Percentiles rank a stretch among this genome's conserved stretches.
phyloP scores from a whole-genome alignment of 164 flowering plant species.

The Magnolia kwangsiensis region DNA sequence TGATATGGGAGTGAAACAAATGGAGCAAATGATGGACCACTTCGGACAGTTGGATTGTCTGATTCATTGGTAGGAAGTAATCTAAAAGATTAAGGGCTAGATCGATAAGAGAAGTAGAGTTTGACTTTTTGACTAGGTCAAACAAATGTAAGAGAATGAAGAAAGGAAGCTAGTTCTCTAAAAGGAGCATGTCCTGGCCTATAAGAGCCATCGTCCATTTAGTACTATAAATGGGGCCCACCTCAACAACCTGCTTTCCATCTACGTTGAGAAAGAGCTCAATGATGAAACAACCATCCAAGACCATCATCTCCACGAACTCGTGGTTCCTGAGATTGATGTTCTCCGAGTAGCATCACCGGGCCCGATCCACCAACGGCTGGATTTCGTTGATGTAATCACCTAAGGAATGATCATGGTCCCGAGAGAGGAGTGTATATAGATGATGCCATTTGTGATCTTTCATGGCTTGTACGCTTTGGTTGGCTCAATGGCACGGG shows the following conservation, averaged over 20 bases:
- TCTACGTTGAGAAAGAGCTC: background rate
- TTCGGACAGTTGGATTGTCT: background rate
- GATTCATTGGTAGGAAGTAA: too few relatives aligned
- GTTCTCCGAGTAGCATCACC: background rate
- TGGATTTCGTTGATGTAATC: background rate
- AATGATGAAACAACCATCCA: slow-evolving; percentile 10
- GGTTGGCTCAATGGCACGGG: too few relatives aligned
- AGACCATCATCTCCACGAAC: slow-evolving; percentile 7
- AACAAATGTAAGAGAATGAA: background rate
- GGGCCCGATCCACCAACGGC: background rate
- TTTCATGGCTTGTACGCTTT: too few relatives aligned
- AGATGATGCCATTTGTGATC: slow-evolving; percentile 4
- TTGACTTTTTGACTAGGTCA: background rate
- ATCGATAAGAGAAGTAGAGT: too few relatives aligned
- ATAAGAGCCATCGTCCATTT: background rate
- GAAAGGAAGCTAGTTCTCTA: slow-evolving; percentile 13
- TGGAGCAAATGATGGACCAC: background rate
- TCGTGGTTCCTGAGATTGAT: background rate
- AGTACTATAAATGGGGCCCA: background rate
- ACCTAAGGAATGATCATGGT: background rate
- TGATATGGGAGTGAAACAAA: background rate
- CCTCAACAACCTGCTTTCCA: too few relatives aligned
- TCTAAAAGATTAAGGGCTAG: background rate
- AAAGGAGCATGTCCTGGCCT: background rate
- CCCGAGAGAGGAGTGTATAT: background rate